A percentile compares a stretch with the other conserved stretches of the same genome.
phyloP scores from a whole-genome alignment of 2,329 filamentous ascomycete genomes.

The Botrytis tulipae region DNA sequence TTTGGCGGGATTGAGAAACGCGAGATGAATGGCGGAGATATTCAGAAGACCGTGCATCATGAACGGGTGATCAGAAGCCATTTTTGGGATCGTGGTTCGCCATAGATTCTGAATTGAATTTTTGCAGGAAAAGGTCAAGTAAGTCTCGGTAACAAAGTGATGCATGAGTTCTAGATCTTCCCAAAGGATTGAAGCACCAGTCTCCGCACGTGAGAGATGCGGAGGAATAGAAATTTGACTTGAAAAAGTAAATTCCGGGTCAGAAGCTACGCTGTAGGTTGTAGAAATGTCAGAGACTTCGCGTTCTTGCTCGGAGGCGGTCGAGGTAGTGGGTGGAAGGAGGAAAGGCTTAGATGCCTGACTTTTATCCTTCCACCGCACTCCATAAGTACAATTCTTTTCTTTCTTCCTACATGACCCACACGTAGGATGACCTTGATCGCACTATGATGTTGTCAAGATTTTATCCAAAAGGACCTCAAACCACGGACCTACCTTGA shows the following conservation, averaged over 20 bases:
- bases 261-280: background rate
- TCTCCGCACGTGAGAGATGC: background rate
- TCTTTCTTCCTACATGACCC: background rate
- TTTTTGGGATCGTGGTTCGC: background rate
- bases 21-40: background rate
- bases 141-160: background rate
- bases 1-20: background rate
- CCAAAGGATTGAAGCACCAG: background rate
- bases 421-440: background rate
- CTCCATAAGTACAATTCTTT: background rate
- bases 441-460: background rate
- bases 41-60: background rate
- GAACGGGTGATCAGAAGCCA: background rate
- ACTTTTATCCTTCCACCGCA: background rate
- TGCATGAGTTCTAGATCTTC: background rate
- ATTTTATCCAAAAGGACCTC: background rate
- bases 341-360: background rate
- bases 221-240: background rate
- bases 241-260: background rate
- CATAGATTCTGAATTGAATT: background rate
- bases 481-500: background rate
- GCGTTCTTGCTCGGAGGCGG: background rate
- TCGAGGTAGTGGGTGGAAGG: background rate
- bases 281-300: background rate
- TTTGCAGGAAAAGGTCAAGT: background rate